Evolutionary conservation across 768 basidiomycete genomes (phyloP), one percentile per base, ranked within the genome.

Genomic region (Hirschioporus abietinus): DNA sequence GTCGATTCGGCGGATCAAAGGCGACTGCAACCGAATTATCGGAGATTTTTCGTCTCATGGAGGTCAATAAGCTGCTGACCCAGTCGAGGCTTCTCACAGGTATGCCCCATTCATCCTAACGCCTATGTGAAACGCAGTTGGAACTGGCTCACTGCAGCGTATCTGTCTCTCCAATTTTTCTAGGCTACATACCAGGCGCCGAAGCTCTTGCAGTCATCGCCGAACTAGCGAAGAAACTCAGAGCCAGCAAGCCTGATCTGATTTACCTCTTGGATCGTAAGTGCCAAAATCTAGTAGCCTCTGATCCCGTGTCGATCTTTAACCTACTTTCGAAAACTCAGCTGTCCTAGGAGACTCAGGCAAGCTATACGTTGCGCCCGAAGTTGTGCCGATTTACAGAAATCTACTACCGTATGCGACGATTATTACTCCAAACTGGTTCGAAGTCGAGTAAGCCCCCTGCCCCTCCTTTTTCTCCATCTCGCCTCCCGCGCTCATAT

Each of bases 381-480:
- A 93, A 68, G 93, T 95, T 9, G 81, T 99, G 67, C 93, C 95
- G 0, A 83, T 93, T 52, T 99, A 99, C 79, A 86, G 88, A 60
- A 78, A 82, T 58, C 85, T 95, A 78, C 81, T 96, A 0, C 81
- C 87, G n/a, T 78, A 88, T n/a, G 90, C 97, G 1, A 92, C 92
- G 0, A 88, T 98, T 62, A 98, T 98, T 70, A 95, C 97, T 0
- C 97, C 97, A 0, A 99, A 99, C 74, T 97, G 95, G 87, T 99
- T 95, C 71, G 97, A 99, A 80, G 92, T 91, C 68, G 96, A 99
- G 95, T 96, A 74, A 76, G 88, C 76, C 17, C 35, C 58, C 6
- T 57, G 34, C 58, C 0, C 27, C 66, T 27, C 1, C 73, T 68
- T 57, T n/a, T 18, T 60, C 27, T 59, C 65, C 58, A 0, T 62